Conservation (phyloP, 2,329 filamentous ascomycete species). For the Fusarium pininemorale region DNA sequence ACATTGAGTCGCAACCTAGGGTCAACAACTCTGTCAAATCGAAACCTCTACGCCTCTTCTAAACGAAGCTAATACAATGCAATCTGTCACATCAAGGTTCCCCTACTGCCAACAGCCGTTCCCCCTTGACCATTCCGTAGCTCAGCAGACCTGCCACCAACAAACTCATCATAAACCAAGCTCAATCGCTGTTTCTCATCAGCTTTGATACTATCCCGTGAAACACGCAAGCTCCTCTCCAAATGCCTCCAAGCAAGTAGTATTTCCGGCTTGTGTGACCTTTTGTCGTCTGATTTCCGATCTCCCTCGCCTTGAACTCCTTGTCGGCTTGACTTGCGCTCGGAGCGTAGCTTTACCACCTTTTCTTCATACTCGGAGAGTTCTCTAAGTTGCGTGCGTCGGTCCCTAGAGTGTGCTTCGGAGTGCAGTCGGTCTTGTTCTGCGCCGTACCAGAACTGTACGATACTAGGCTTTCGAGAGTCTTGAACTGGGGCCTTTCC, state of each 20-base stretch:
- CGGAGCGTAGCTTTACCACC: background rate
- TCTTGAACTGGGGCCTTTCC: background rate
- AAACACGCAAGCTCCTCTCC: background rate
- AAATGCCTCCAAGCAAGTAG: background rate
- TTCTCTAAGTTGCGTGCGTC: background rate
- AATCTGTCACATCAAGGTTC: background rate
- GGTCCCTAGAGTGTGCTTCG: no score
- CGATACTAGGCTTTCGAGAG: background rate
- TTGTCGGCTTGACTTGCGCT: background rate
- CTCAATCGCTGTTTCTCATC: background rate
- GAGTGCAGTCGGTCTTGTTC: background rate
- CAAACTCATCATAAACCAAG: background rate
- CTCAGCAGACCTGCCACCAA: background rate
- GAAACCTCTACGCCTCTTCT: no score
- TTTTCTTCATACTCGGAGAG: background rate
- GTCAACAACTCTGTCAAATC: rapidly evolving
- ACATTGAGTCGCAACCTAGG: no score
- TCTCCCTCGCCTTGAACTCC: no score
- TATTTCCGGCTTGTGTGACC: background rate
- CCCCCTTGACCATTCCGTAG: background rate
- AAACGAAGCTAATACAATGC: no score
- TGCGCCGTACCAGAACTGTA: background rate
- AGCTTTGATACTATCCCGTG: background rate
- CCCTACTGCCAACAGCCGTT: background rate
- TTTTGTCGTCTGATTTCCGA: background rate